phyloP scores from a whole-genome alignment of 768 basidiomycete species.

The Tulasnella sp. region DNA sequence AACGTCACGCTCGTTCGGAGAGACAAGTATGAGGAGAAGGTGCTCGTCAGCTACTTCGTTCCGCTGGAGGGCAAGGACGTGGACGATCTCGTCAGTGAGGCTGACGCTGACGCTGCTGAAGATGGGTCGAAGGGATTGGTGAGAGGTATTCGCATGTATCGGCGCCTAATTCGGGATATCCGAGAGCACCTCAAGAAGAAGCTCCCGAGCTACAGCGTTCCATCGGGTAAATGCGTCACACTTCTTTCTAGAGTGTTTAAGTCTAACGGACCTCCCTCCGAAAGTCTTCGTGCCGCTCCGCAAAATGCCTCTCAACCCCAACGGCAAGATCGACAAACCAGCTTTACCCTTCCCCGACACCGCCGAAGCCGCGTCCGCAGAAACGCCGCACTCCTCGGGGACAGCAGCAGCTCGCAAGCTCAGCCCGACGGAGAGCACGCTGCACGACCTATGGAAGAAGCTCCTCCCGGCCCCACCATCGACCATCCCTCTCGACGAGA shows the following conservation, averaged over 20 bases:
- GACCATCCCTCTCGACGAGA: conserved; percentile 78
- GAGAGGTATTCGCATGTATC: conserved; percentile 73
- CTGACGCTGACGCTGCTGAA: conserved; percentile 41
- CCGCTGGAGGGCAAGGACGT: conserved; percentile 61
- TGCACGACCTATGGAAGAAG: conserved; percentile 74
- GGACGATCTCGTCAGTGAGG: conserved; percentile 45
- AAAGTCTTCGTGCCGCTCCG: conserved; percentile 93
- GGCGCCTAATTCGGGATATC: conserved; percentile 83
- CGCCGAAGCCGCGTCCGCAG: conserved; percentile 41
- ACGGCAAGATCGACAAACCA: conserved; percentile 98
- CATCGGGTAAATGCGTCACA: conserved; percentile 49
- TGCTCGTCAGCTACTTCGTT: conserved; percentile 94
- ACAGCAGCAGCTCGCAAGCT: conserved; percentile 35
- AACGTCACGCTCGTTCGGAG: conserved; percentile 94
- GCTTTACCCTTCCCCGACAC: conserved; percentile 98
- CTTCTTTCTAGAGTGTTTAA: background rate
- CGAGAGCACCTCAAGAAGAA: conserved; percentile 95
- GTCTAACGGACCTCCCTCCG: conserved; percentile 6
- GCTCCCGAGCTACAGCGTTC: conserved; percentile 87
- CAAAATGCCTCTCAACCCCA: conserved; percentile 96
- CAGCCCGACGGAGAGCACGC: conserved; percentile 62
- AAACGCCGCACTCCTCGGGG: conserved; percentile 22
- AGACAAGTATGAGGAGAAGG: conserved; percentile 99
- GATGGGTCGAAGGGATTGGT: conserved; percentile 40
- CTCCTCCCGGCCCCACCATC: conserved; percentile 70